phyloP scores from a whole-genome alignment of 176 grass and related monocot species.

The Puccinellia tenuiflora region DNA sequence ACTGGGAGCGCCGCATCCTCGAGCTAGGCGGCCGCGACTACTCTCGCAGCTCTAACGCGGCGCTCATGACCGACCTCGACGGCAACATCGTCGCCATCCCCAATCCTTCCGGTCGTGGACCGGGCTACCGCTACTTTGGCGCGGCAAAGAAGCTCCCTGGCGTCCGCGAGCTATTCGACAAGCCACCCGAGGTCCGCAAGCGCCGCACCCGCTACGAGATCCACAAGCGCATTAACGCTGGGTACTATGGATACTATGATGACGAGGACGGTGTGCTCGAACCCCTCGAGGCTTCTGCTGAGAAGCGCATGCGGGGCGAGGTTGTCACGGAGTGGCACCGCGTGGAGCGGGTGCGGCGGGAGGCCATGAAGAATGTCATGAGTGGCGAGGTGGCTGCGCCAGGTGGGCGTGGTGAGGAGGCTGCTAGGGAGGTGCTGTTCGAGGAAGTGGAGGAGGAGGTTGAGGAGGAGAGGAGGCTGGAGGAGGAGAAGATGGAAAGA shows the following conservation, averaged over 20 bases:
- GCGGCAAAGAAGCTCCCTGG: constrained; percentile 94
- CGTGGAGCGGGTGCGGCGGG: constrained; percentile 60
- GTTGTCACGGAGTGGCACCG: constrained; percentile 61
- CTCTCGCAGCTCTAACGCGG: constrained; percentile 49
- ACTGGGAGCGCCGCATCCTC: constrained; percentile 92
- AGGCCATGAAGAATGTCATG: constrained; percentile 80
- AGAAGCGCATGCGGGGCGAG: constrained; percentile 61
- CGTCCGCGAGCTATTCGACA: constrained; percentile 91
- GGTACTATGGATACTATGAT: constrained; percentile 90
- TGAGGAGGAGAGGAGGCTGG: constrained; percentile 77
- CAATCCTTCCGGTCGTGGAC: constrained; percentile 80
- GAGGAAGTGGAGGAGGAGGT: constrained; percentile 94
- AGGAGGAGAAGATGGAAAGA: constrained; percentile 59
- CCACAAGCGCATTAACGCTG: constrained; percentile 85
- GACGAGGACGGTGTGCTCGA: constrained; percentile 93
- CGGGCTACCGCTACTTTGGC: constrained; percentile 93
- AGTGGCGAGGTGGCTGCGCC: constrained; percentile 67
- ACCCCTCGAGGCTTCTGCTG: constrained; percentile 61
- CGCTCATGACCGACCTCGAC: constrained; percentile 91
- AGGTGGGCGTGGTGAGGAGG: constrained; percentile 34
- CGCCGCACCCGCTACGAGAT: constrained; percentile 89
- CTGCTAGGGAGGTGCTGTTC: constrained; percentile 61
- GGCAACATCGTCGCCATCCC: constrained; percentile 93
- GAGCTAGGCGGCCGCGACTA: constrained; percentile 87
- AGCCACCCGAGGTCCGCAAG: constrained; percentile 76